phyloP scores from a whole-genome alignment of 345 rosid species.

The Psidium friedrichsthalianum region DNA sequence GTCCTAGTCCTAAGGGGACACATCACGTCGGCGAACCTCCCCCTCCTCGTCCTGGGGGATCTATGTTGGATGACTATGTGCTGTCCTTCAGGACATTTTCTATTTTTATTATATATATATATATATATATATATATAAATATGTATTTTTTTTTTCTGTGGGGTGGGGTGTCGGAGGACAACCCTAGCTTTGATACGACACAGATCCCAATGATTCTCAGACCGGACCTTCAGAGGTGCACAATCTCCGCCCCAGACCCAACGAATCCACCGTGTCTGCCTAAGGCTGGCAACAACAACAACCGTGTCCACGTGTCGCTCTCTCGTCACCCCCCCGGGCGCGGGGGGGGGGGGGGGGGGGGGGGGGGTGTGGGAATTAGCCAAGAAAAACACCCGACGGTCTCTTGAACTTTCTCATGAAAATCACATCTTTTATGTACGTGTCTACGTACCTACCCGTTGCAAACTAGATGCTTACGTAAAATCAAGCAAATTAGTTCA shows the following conservation, averaged over 20 bases:
- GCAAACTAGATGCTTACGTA: background rate
- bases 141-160: too few relatives aligned
- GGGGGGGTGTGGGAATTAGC: too few relatives aligned
- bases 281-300: conserved; percentile 31
- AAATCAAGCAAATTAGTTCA: background rate
- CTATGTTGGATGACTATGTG: background rate
- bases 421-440: too few relatives aligned
- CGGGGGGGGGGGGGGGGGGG: too few relatives aligned
- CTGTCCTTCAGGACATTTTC: too few relatives aligned
- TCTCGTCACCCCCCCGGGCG: too few relatives aligned
- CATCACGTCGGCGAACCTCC: background rate
- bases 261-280: conserved; percentile 65
- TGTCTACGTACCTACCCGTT: background rate
- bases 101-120: too few relatives aligned
- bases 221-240: background rate
- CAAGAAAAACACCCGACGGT: too few relatives aligned
- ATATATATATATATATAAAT: too few relatives aligned
- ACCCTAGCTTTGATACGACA: background rate
- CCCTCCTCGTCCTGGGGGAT: background rate
- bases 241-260: conserved; percentile 27
- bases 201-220: background rate
- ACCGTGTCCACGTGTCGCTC: background rate
- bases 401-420: background rate
- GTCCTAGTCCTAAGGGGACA: background rate
- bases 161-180: background rate